phyloP scores from a whole-genome alignment of 441 rosid species.

The Manihot esculenta region DNA sequence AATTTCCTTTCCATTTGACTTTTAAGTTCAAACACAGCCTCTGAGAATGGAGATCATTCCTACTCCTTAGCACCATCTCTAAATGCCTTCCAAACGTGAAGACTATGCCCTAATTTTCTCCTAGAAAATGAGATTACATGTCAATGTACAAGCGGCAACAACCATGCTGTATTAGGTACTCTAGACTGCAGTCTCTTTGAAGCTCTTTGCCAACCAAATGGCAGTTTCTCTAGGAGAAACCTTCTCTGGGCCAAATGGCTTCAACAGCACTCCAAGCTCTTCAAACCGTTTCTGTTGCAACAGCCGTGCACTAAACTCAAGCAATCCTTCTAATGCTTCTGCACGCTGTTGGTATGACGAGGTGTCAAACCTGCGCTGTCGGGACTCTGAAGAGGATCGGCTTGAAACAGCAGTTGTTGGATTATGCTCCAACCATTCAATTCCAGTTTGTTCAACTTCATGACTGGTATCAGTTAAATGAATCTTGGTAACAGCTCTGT shows the following conservation, averaged over 20 bases:
- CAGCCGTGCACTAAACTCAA: slow-evolving; percentile 90
- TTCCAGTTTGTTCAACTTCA: slow-evolving; percentile 25
- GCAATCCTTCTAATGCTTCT: slow-evolving; percentile 90
- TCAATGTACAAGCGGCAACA: slow-evolving; percentile 17
- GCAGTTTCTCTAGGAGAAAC: slow-evolving; percentile 97
- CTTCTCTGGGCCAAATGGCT: slow-evolving; percentile 94
- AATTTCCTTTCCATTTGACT: background rate
- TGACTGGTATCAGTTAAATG: slow-evolving; percentile 16
- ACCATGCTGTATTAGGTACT: slow-evolving; percentile 24
- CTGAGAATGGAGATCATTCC: background rate
- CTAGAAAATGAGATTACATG: background rate
- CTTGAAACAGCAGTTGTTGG: slow-evolving; percentile 73
- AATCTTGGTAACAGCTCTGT: slow-evolving; percentile 30
- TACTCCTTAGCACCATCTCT: background rate
- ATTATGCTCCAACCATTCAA: slow-evolving; percentile 53
- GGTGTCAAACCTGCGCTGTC: slow-evolving; percentile 60
- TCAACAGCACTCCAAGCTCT: slow-evolving; percentile 77
- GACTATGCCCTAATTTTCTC: slow-evolving; percentile 14
- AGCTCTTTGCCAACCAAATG: slow-evolving; percentile 94
- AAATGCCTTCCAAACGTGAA: slow-evolving; percentile 20
- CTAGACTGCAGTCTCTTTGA: slow-evolving; percentile 56
- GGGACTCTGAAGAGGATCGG: slow-evolving; percentile 54
- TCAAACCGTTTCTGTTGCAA: slow-evolving; percentile 78
- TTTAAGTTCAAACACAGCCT: slow-evolving; percentile 9
- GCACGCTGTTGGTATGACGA: slow-evolving; percentile 89